Evolutionary conservation across 2,329 filamentous ascomycete species (phyloP).

Genomic region (Arachnopeziza araneosa): DNA sequence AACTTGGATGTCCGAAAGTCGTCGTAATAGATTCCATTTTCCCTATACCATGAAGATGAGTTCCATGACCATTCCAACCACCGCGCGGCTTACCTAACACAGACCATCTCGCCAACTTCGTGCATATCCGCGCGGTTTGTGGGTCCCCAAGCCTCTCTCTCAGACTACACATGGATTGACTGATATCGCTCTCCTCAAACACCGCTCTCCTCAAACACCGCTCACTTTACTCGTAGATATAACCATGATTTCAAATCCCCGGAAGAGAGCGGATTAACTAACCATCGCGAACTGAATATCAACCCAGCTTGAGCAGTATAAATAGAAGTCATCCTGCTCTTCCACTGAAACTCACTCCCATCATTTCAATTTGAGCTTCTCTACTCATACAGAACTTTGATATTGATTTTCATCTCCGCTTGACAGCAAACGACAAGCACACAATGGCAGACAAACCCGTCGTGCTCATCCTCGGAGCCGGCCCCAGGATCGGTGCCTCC

Average conservation of each 20-base stretch:
- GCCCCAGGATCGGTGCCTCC: constrained; percentile 34
- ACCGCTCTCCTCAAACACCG: too few species aligned
- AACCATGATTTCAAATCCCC: constrained; percentile 15
- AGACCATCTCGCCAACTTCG: too few species aligned
- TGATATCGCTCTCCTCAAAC: too few species aligned
- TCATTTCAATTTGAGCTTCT: constrained; percentile 14
- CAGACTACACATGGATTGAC: constrained; percentile 7
- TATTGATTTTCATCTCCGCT: constrained; percentile 12
- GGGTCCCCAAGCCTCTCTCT: background rate
- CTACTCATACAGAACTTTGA: constrained; percentile 6
- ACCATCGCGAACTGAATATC: too few species aligned
- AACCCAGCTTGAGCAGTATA: constrained; percentile 15
- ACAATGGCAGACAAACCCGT: constrained; percentile 13
- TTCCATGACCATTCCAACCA: too few species aligned
- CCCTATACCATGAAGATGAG: too few species aligned
- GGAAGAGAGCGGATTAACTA: constrained; percentile 3
- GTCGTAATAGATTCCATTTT: too few species aligned
- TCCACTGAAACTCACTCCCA: constrained; percentile 7
- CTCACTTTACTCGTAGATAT: too few species aligned
- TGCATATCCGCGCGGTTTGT: constrained; percentile 20
- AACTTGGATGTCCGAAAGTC: too few species aligned
- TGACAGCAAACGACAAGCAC: constrained; percentile 7
- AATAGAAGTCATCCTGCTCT: constrained; percentile 8
- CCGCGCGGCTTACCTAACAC: too few species aligned
- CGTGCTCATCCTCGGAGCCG: constrained; percentile 38